Evolutionary conservation across 2,329 filamentous ascomycete genomes (phyloP).

Genomic region (Achaetomium macrosporum): DNA sequence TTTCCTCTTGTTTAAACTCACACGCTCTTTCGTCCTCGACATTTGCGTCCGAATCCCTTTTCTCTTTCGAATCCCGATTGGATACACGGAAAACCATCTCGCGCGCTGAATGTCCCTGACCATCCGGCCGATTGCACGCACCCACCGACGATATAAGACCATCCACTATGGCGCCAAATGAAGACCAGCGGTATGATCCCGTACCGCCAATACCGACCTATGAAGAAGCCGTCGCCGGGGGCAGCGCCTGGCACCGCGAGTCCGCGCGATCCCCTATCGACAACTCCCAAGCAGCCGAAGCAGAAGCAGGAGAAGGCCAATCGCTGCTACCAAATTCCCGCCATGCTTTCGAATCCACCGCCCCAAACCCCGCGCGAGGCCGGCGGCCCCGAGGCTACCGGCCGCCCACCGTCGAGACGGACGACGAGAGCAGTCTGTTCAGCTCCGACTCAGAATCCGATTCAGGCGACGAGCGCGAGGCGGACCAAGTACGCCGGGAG

Average conservation of each 20-base stretch:
- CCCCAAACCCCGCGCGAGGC: constrained; percentile 27
- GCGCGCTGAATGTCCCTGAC: constrained; percentile 3
- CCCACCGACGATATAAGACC: not conserved
- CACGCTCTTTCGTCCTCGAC: not conserved
- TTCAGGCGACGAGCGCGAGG: constrained; percentile 44
- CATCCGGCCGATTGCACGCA: not conserved
- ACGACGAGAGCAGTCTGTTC: constrained; percentile 57
- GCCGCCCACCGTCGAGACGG: constrained; percentile 71
- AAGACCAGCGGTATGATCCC: constrained; percentile 51
- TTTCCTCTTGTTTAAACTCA: not conserved
- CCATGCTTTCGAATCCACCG: constrained; percentile 33
- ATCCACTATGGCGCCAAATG: constrained; percentile 7
- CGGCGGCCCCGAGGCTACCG: constrained; percentile 58
- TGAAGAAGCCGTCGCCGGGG: constrained; percentile 67
- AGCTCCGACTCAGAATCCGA: constrained; percentile 40
- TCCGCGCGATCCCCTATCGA: constrained; percentile 52
- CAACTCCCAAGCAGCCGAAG: constrained; percentile 61
- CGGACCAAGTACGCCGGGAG: constrained; percentile 66
- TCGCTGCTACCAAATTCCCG: constrained; percentile 60
- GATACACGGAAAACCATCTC: not conserved
- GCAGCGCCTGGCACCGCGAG: constrained; percentile 37
- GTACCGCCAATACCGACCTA: constrained; percentile 76
- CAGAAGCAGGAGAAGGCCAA: constrained; percentile 68
- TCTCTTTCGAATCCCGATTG: not conserved
- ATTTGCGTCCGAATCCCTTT: not conserved